phyloP scores from a whole-genome alignment of 1,139 yeast genomes.

The Sugiyamaella xylanicola region DNA sequence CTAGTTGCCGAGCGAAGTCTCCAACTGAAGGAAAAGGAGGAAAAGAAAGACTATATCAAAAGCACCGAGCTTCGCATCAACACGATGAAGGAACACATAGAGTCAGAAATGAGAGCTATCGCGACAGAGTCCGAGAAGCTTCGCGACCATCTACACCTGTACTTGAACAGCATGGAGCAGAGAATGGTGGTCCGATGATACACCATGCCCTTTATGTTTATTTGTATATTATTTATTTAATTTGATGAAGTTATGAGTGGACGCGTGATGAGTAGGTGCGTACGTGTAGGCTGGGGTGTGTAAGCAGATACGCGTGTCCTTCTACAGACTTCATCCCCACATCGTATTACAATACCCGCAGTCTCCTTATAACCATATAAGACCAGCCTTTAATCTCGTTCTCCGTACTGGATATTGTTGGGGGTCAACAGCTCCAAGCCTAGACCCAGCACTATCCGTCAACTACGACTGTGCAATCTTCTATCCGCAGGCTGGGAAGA shows the following conservation, averaged over 20 bases:
- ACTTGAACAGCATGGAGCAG: constrained; percentile 53
- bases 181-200: constrained; percentile 34
- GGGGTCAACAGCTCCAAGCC: no score
- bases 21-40: constrained; percentile 55
- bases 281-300: no score
- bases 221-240: not conserved
- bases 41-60: constrained; percentile 51
- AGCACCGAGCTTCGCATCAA: constrained; percentile 52
- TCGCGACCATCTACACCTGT: constrained; percentile 54
- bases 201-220: not conserved
- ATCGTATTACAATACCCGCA: no score
- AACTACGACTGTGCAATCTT: no score
- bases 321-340: no score
- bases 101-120: constrained; percentile 57
- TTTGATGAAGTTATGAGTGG: not conserved
- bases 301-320: no score
- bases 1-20: constrained; percentile 54
- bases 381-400: no score
- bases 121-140: constrained; percentile 57
- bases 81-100: constrained; percentile 50
- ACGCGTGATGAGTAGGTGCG: no score
- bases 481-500: no score
- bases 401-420: no score
- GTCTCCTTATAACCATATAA: no score
- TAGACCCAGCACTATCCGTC: no score